Evolutionary conservation across 305 asterid species (phyloP).

Genomic region (Euphrasia arctica): DNA sequence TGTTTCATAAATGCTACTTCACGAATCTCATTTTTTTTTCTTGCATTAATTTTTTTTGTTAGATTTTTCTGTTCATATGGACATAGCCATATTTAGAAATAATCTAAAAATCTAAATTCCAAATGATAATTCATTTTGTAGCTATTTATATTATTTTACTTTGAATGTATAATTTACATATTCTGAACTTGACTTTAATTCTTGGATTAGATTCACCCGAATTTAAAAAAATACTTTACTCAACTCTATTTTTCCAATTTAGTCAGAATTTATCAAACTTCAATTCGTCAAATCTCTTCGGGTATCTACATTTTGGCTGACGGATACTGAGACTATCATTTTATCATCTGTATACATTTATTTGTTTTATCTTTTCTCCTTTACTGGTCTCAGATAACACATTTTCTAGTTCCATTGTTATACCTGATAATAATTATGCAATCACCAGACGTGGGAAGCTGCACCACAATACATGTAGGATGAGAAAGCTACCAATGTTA

Average conservation of each 20-base stretch:
- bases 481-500: constrained; percentile 70
- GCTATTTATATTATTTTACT: neutral
- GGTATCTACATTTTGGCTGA: neutral
- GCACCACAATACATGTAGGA: constrained; percentile 43
- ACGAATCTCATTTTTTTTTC: neutral
- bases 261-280: neutral
- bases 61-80: neutral
- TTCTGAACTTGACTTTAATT: neutral
- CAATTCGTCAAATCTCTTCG: neutral
- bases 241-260: neutral
- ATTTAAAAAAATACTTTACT: neutral
- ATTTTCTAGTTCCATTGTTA: constrained; percentile 19
- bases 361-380: constrained; percentile 2
- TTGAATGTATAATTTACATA: neutral
- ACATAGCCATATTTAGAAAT: neutral
- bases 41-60: neutral
- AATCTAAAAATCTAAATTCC: neutral
- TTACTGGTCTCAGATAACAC: constrained; percentile 3
- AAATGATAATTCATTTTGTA: neutral
- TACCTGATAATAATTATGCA: constrained; percentile 24
- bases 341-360: neutral
- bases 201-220: neutral
- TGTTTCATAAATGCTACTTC: neutral
- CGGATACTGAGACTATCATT: neutral
- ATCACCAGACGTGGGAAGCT: constrained; percentile 27